Base-by-base conservation (phyloP, 192 early-diverging fungal species). In the Thoreauomyces humboldtii region DNA sequence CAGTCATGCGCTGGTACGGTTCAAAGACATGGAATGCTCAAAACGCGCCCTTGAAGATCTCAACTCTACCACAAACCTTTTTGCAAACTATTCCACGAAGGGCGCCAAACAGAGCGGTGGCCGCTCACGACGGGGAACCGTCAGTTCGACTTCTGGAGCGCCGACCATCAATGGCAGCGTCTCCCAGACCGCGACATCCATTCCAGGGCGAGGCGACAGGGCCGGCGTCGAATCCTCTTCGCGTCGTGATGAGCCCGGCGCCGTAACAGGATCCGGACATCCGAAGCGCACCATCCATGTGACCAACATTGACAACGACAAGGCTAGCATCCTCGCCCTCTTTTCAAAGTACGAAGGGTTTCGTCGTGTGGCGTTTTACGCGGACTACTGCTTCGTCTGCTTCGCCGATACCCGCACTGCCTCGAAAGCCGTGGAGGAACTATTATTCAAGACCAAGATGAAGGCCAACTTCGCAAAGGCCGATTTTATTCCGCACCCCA, bases 1-100 rank as follows among this genome's bases (percentile, higher is more conserved):
- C 15, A 80, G 55, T 41, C 78, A 80, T 63, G 73, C 76, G 6
- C 53, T 80, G 7, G 78, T 80, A 7, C 65, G 78, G 24, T 80
- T 79, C 65, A 56, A 65, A 21, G 73, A 68, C 41, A 59, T 79
- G 1, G 78, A 80, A 25, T 67, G 48, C 33, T 73, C 78, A 5
- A 76, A 69, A 42, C 28, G 45, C n/a, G 78, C 77, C 0, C 58
- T 80, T 14, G 78, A 80, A 67, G 78, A 80, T 50, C 51, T 80
- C 7, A 80, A 80, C 43, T 51, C 57, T 31, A 80, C 78, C 2
- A 80, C 78, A 11, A 80, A 80, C 51, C 57, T 80, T 27, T 79
- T 79, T 55, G 76, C 78, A 19, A 80, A 80, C 51, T 80, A 81
- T 59, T 80, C 78, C 24, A 80, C 73, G 4, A 80, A 80, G 53